Base-by-base conservation (phyloP, 75 land plant genomes). In the Isoetes taiwanensis region DNA sequence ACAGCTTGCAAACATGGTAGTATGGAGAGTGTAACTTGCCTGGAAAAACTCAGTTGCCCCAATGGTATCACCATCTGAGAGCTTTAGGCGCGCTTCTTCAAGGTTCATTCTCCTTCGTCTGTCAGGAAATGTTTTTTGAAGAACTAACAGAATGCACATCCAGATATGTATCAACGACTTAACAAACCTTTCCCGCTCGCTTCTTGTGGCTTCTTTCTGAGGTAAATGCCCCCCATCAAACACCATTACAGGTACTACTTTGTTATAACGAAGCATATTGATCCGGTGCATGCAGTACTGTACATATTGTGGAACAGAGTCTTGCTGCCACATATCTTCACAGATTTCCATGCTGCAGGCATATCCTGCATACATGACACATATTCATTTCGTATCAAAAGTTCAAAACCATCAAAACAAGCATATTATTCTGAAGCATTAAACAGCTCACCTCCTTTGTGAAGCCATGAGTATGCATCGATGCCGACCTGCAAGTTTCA, bases 391-490 rank as follows among this genome's bases (percentile, higher is more conserved):
- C 3, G 3, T 19, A 5, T 28, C 20, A 0, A 24, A 52, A 56
- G 19, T 28, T 0, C 35, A 0, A 50, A 26, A 24, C 25, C 3
- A 37, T 14, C 9, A 9, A 37, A 37, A 37, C 12, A 37, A 14
- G 9, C 14, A 14, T 9, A 14, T 37, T 9, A 9, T 37, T 37
- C 12, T 37, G 14, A 9, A 37, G 12, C 9, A 9, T 14, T 14
- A 37, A 9, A 37, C 14, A 37, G 12, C n/a, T 14, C 64, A 86
- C 93, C 93, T 65, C 93, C 93, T 69, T 83, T 86, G 64, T 86
- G 88, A 16, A 86, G 81, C 93, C 93, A 86, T 37, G 85, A 83
- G 62, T 83, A 83, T 5, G 93, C 93, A 73, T 86, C 93, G 42
- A 86, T 78, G 2, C 87, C 93, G 11, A 86, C 83, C 91, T 86